Evolutionary conservation across 164 flowering plant genomes (phyloP).

Genomic region (Nymphaea colorata): DNA sequence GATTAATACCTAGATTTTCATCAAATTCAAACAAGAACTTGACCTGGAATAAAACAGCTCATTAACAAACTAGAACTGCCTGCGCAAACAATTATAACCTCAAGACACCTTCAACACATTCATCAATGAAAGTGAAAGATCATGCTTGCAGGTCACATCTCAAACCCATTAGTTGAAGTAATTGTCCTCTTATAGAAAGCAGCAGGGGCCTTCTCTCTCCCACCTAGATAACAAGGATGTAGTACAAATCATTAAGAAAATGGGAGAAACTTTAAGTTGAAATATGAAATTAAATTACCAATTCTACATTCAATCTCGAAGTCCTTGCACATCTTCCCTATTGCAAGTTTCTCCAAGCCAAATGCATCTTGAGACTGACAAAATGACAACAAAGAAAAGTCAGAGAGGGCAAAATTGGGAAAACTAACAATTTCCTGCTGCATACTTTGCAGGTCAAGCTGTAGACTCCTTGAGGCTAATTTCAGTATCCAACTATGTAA

Average conservation of each 20-base stretch:
- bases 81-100: slow-evolving; percentile 27
- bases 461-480: slow-evolving; percentile 99
- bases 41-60: background rate
- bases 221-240: slow-evolving; percentile 30
- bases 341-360: slow-evolving; percentile 94
- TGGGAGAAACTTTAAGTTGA: background rate
- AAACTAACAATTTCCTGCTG: too few relatives aligned
- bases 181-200: slow-evolving; percentile 89
- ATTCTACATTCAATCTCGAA: slow-evolving; percentile 92
- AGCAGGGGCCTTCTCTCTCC: slow-evolving; percentile 99
- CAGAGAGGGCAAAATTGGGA: too few relatives aligned
- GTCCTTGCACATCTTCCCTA: slow-evolving; percentile 94
- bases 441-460: slow-evolving; percentile 99
- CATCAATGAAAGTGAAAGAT: slow-evolving; percentile 96
- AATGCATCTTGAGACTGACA: slow-evolving; percentile 98
- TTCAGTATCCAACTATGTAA: slow-evolving; percentile 94
- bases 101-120: slow-evolving; percentile 94
- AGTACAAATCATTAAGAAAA: background rate
- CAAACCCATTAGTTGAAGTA: slow-evolving; percentile 80
- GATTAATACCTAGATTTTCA: too few relatives aligned
- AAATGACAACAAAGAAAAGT: too few relatives aligned
- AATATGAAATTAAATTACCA: slow-evolving; percentile 72
- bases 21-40: too few relatives aligned
- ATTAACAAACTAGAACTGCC: background rate
- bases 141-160: slow-evolving; percentile 97